A percentile compares a stretch with the other conserved stretches of the same genome.
Conservation (phyloP, 2,329 filamentous ascomycete species). For the Huntiella omanensis region DNA sequence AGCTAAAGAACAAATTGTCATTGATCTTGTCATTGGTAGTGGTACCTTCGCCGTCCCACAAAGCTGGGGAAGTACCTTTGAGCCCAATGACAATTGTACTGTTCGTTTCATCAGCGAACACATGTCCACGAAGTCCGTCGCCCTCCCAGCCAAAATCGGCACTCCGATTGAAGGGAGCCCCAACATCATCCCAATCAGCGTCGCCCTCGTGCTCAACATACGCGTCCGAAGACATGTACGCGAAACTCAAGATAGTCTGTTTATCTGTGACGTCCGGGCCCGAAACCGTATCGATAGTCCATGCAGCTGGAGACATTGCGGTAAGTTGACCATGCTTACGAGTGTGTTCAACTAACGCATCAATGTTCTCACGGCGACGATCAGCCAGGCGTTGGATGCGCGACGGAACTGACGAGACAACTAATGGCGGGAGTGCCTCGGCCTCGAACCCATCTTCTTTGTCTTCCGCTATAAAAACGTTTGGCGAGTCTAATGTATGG, state of each 20-base stretch:
- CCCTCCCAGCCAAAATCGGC: constrained; percentile 82
- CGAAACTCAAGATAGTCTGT: constrained; percentile 64
- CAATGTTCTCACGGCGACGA: constrained; percentile 55
- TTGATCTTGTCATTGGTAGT: constrained; percentile 96
- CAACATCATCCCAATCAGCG: constrained; percentile 69
- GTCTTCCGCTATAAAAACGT: constrained; percentile 41
- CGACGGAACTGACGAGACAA: constrained; percentile 42
- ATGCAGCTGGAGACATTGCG: constrained; percentile 52
- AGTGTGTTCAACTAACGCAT: constrained; percentile 57
- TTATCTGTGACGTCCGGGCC: constrained; percentile 75
- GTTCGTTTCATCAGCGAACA: constrained; percentile 76
- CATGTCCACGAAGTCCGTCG: constrained; percentile 78
- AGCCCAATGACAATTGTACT: constrained; percentile 77
- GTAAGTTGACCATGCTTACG: constrained; percentile 49
- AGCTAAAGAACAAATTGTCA: constrained; percentile 95
- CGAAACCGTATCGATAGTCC: constrained; percentile 61
- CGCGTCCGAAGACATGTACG: constrained; percentile 74
- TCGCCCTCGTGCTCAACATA: constrained; percentile 58
- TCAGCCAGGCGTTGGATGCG: constrained; percentile 70
- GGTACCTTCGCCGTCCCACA: constrained; percentile 93
- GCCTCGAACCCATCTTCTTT: constrained; percentile 37
- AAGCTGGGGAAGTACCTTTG: constrained; percentile 76
- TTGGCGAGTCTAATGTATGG: constrained; percentile 24
- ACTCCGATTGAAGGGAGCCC: constrained; percentile 63
- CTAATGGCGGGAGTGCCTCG: constrained; percentile 32